phyloP scores from a whole-genome alignment of 1,284 basidiomycete species.

The Gymnopus androsaceus region DNA sequence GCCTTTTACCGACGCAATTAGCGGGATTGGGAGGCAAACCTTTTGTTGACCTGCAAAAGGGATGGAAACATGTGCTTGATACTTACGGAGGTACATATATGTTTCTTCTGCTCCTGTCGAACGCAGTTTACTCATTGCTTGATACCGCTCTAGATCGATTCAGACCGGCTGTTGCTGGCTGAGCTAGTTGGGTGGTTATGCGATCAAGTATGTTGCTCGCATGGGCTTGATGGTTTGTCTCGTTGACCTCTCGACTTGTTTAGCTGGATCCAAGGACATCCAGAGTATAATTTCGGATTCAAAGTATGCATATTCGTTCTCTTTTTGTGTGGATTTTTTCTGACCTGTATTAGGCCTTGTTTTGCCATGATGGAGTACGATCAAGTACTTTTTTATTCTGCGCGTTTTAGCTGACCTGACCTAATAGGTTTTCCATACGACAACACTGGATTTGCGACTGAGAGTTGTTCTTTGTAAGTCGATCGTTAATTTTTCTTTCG shows the following conservation, averaged over 20 bases:
- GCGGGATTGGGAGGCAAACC: slow-evolving; percentile 86
- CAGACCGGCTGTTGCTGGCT: slow-evolving; percentile 80
- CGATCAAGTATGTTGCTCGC: slow-evolving; percentile 66
- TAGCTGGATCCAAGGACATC: slow-evolving; percentile 94
- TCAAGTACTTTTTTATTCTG: slow-evolving; percentile 4
- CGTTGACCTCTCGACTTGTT: slow-evolving; percentile 12
- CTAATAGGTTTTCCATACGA: slow-evolving; percentile 65
- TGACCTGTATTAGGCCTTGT: slow-evolving; percentile 53
- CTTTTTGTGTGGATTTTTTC: background rate
- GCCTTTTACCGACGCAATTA: slow-evolving; percentile 82
- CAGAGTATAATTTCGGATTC: slow-evolving; percentile 82
- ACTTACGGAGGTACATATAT: slow-evolving; percentile 63
- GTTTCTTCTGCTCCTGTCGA: background rate
- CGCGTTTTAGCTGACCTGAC: slow-evolving; percentile 6
- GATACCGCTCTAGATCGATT: slow-evolving; percentile 61
- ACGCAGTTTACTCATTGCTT: background rate
- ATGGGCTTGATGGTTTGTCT: slow-evolving; percentile 1
- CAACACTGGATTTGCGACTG: slow-evolving; percentile 80
- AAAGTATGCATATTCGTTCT: slow-evolving; percentile 44
- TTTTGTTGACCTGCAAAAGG: slow-evolving; percentile 76
- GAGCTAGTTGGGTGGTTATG: slow-evolving; percentile 84
- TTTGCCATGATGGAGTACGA: slow-evolving; percentile 85
- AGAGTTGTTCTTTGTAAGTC: slow-evolving; percentile 82
- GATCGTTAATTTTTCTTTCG: background rate
- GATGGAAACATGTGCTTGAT: slow-evolving; percentile 72